Evolutionary conservation across 352 stramenopile species (phyloP), one percentile per base, ranked within the genome.

Genomic region (Globisporangium acanthophoron): DNA sequence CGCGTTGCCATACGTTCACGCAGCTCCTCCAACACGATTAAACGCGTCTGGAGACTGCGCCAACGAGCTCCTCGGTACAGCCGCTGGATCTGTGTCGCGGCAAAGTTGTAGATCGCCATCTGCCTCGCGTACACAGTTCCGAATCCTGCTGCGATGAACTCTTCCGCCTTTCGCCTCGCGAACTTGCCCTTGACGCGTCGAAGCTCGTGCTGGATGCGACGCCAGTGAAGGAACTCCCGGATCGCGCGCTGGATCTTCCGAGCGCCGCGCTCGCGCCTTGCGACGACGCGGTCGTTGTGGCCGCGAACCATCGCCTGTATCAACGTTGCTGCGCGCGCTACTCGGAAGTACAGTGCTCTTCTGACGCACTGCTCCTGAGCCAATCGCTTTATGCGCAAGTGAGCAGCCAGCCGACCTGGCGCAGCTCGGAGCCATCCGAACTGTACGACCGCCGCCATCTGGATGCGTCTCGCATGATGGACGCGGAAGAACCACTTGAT

Each of bases 401-500:
- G 80, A 3, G 48, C 51, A 2, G 56, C 41, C 3, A 92, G 54
- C n/a, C 84, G 67, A 1, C 77, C 65, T 5, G 73, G 71, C 21
- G 79, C 65, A 9, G 71, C 69, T 12, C 77, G 65, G 3, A 90
- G 71, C 80, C 85, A 94, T 68, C 74, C 84, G 43, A 88, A 94
- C 47, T 94, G 85, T 21, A 94, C 51, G 54, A 64, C 59, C 0
- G 48, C 67, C 20, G 75, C 82, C n/a, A 56, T 67, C 5, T 27
- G 45, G 33, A 80, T 58, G 3, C 80, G 72, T 3, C 72, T 60
- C 4, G 63, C 63, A 44, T 91, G 75, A 20, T 76, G 70, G 1
- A 80, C 67, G 8, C 78, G 78, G 45, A 92, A 76, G 51, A 90
- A 92, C 71, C 78, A 92, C 66, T 92, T 92, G 54, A 94, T 89